Percentiles rank a stretch among this genome's conserved stretches.
Evolutionary conservation across 306 rosid species (phyloP).

Genomic region (Pyrus pyrifolia): DNA sequence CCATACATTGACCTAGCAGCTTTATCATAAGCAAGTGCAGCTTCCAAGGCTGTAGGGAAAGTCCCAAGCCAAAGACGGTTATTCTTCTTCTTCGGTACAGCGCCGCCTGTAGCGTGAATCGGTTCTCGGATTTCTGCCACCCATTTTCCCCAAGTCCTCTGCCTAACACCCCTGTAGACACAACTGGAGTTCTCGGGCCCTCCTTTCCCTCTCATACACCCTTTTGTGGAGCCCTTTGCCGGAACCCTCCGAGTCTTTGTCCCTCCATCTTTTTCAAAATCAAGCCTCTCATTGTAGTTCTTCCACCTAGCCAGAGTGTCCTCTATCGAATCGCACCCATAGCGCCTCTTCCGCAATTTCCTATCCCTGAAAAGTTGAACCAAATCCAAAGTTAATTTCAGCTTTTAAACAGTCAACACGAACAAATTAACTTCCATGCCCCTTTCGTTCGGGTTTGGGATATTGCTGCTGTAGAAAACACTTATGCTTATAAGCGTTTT

Average conservation of each 20-base stretch:
- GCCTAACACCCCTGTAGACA: constrained; percentile 77
- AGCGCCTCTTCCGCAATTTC: constrained; percentile 42
- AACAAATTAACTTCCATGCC: background rate
- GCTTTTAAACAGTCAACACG: background rate
- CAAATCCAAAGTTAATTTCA: background rate
- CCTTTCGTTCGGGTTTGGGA: background rate
- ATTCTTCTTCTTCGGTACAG: constrained; percentile 26
- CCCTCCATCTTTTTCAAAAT: constrained; percentile 30
- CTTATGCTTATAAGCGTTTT: background rate
- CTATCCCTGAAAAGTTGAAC: constrained; percentile 30
- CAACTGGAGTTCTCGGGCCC: constrained; percentile 82
- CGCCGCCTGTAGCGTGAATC: background rate
- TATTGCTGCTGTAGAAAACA: background rate
- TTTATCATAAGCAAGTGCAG: constrained; percentile 83
- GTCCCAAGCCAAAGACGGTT: constrained; percentile 90
- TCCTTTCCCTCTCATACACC: constrained; percentile 88
- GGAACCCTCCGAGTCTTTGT: constrained; percentile 28
- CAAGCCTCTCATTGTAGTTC: constrained; percentile 30
- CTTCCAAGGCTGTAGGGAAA: constrained; percentile 65
- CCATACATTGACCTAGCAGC: constrained; percentile 85
- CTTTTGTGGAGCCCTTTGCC: constrained; percentile 72
- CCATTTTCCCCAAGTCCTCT: constrained; percentile 96
- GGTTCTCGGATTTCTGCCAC: constrained; percentile 88
- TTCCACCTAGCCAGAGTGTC: constrained; percentile 65
- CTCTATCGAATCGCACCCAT: constrained; percentile 38